Percentiles rank a stretch among this genome's conserved stretches.
phyloP scores from a whole-genome alignment of 2,329 filamentous ascomycete genomes.

The Tolypocladium album region DNA sequence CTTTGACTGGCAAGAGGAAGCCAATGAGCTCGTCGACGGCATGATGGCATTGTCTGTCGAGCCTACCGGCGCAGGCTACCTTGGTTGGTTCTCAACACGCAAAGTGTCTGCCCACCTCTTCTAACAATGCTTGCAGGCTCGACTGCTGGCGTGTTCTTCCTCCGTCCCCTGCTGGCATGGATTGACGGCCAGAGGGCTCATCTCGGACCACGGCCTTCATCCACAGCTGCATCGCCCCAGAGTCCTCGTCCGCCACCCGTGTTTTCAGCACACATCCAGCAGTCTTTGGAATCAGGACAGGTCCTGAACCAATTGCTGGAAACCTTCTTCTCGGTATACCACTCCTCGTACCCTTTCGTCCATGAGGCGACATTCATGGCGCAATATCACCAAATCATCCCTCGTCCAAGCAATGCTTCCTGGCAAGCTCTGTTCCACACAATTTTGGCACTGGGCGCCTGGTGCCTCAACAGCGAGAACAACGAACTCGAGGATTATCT shows the following conservation, averaged over 20 bases:
- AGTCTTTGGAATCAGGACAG: constrained; percentile 12
- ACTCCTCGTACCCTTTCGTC: constrained; percentile 32
- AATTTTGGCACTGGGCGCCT: constrained; percentile 26
- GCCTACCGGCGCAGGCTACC: constrained; percentile 21
- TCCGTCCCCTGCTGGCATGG: constrained; percentile 15
- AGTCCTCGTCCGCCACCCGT: background rate
- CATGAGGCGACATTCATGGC: constrained; percentile 33
- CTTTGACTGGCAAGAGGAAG: constrained; percentile 21
- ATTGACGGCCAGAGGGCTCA: constrained; percentile 6
- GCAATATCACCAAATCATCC: constrained; percentile 20
- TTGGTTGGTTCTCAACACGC: constrained; percentile 8
- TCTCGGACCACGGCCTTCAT: constrained; percentile 4
- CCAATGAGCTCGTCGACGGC: constrained; percentile 19
- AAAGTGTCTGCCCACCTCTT: background rate
- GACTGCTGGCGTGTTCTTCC: constrained; percentile 18
- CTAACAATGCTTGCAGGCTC: constrained; percentile 8
- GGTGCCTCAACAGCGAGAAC: constrained; percentile 16
- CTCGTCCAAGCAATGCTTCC: constrained; percentile 15
- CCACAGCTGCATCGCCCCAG: background rate
- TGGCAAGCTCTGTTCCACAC: constrained; percentile 25
- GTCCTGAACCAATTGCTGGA: constrained; percentile 17
- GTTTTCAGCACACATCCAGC: constrained; percentile 4
- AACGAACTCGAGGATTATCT: constrained; percentile 16
- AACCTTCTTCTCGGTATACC: constrained; percentile 32
- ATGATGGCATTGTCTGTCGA: constrained; percentile 25